These are phyloP conservation scores for Penicillium thymicola DNA, from an alignment of 2,329 filamentous ascomycete species.

Conservation along the genomic window DNA sequence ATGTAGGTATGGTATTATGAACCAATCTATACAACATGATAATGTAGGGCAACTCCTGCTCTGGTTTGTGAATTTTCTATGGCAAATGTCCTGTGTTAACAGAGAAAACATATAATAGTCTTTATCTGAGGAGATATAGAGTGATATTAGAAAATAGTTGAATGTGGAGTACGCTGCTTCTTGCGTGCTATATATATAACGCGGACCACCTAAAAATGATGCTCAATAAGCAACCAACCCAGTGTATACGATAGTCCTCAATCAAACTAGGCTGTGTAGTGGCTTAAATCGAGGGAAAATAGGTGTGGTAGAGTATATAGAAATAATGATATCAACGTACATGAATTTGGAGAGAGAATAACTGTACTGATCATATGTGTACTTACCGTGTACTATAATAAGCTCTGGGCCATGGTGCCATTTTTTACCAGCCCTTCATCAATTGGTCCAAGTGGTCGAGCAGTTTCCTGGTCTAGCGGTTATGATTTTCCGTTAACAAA, in stretches of 20 bases:
- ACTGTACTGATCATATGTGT: not conserved
- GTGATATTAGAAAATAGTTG: no score
- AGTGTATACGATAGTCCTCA: no score
- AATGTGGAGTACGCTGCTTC: not conserved
- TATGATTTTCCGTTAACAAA: constrained; percentile 9
- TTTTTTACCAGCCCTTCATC: accelerated
- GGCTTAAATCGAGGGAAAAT: not conserved
- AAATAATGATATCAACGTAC: no score
- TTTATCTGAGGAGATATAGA: no score
- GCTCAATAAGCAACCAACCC: not conserved
- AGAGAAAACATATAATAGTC: not conserved
- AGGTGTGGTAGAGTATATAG: not conserved
- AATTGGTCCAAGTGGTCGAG: not conserved
- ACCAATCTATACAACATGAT: not conserved
- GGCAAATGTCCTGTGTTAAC: not conserved
- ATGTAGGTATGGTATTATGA: not conserved
- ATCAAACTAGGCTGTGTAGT: not conserved
- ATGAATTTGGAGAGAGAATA: not conserved
- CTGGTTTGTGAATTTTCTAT: not conserved
- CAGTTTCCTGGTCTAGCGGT: constrained; percentile 8
- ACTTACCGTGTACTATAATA: not conserved
- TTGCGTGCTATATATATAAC: not conserved
- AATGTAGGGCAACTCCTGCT: not conserved
- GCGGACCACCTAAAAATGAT: not conserved
- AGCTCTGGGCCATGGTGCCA: not conserved